A percentile compares a stretch with the other conserved stretches of the same genome.
phyloP scores from a whole-genome alignment of 2,329 filamentous ascomycete genomes.

The Penicillium sclerotigenum region DNA sequence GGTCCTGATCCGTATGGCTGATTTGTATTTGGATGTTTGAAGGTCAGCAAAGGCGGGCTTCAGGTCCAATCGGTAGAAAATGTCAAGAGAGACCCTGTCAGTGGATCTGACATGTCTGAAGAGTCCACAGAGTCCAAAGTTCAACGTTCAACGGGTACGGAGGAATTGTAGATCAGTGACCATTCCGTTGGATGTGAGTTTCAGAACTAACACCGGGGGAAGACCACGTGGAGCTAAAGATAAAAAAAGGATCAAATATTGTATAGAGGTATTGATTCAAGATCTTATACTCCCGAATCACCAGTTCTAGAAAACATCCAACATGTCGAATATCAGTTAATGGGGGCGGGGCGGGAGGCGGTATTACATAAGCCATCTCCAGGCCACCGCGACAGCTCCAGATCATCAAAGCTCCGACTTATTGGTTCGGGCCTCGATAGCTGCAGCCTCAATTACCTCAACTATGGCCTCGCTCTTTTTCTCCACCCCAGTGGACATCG shows the following conservation, averaged over 20 bases:
- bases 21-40: background rate
- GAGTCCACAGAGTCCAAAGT: background rate
- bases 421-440: constrained; percentile 4
- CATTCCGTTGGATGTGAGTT: background rate
- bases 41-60: background rate
- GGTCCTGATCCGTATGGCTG: background rate
- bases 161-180: background rate
- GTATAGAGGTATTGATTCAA: no score
- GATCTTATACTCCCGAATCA: background rate
- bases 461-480: constrained; percentile 98
- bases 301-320: background rate
- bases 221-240: background rate
- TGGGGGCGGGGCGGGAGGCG: background rate
- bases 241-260: background rate
- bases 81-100: background rate
- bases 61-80: constrained; percentile 1
- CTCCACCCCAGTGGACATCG: constrained; percentile 96
- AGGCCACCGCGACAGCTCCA: constrained; percentile 23
- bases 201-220: background rate
- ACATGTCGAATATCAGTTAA: background rate
- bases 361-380: constrained; percentile 9
- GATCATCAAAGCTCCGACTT: constrained; percentile 18
- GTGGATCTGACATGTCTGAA: constrained; percentile 2
- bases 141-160: background rate
- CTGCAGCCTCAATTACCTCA: constrained; percentile 10